Conservation (phyloP, 805 yeast genomes). For the Hyphopichia homilentoma region DNA sequence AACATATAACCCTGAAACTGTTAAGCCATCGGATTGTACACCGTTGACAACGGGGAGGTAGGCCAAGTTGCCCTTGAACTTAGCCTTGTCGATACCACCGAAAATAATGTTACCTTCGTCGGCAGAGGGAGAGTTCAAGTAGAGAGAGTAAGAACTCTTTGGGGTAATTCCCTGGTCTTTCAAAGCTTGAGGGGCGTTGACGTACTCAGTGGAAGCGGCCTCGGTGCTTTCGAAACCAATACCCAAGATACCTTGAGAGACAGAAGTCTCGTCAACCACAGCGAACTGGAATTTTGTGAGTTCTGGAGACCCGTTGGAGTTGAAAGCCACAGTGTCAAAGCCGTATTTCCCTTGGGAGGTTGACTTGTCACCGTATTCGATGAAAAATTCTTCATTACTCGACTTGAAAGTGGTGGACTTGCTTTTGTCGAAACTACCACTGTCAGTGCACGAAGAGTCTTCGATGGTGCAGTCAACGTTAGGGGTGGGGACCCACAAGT, state of each 20-base stretch:
- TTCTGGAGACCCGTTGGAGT: conserved; percentile 2
- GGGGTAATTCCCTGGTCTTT: conserved; percentile 30
- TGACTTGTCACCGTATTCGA: conserved; percentile 39
- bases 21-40: too few species aligned
- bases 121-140: conserved; percentile 21
- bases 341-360: conserved; percentile 48
- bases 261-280: conserved; percentile 6
- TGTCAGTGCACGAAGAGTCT: conserved; percentile 8
- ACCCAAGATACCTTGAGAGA: conserved; percentile 17
- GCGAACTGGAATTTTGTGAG: conserved; percentile 9
- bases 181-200: conserved; percentile 33
- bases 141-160: conserved; percentile 34
- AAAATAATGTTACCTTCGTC: conserved; percentile 22
- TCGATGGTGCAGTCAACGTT: background rate
- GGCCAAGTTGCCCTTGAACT: conserved; percentile 17
- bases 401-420: conserved; percentile 27
- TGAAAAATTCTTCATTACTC: conserved; percentile 9
- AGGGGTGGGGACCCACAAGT: conserved; percentile 6
- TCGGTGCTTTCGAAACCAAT: conserved; percentile 12
- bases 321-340: conserved; percentile 11
- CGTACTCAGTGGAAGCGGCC: conserved; percentile 12
- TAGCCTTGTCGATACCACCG: conserved; percentile 26
- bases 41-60: too few species aligned
- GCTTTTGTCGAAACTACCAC: conserved; percentile 35
- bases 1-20: too few species aligned